Percentiles rank a stretch among this genome's conserved stretches.
phyloP scores from a whole-genome alignment of 2,329 filamentous ascomycete species.

The Pseudogymnoascus sp. region DNA sequence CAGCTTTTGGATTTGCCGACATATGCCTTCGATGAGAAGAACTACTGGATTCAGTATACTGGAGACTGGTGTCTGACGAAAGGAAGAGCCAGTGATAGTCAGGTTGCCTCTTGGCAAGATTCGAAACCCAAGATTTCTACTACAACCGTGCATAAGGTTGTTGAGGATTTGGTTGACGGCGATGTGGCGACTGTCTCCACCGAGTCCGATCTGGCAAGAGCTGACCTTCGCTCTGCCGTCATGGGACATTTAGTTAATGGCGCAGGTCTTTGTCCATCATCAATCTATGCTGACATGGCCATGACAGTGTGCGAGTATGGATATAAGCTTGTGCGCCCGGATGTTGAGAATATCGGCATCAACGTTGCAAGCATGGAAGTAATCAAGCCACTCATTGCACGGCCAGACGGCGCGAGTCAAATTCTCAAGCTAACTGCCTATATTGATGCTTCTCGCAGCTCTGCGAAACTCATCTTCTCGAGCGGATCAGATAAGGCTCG shows the following conservation, averaged over 20 bases:
- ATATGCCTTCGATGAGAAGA: conserved; percentile 64
- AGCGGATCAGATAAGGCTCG: conserved; percentile 52
- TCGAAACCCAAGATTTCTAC: conserved; percentile 45
- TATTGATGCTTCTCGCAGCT: conserved; percentile 48
- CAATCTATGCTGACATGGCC: conserved; percentile 52
- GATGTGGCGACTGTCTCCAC: conserved; percentile 45
- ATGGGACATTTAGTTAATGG: conserved; percentile 55
- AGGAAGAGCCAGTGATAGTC: conserved; percentile 31
- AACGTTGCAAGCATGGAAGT: conserved; percentile 64
- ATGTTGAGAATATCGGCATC: conserved; percentile 47
- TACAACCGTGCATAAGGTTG: conserved; percentile 48
- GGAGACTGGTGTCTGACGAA: conserved; percentile 66
- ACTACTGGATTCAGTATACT: conserved; percentile 57
- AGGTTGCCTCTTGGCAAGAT: conserved; percentile 9
- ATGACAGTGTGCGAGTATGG: conserved; percentile 61
- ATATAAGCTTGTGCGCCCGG: conserved; percentile 55
- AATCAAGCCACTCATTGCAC: conserved; percentile 60
- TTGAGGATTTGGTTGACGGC: conserved; percentile 46
- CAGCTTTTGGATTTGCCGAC: conserved; percentile 57
- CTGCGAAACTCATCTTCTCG: conserved; percentile 50
- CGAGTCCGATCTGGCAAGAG: conserved; percentile 48
- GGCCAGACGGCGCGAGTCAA: conserved; percentile 40
- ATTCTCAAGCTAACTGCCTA: conserved; percentile 54
- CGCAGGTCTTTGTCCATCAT: conserved; percentile 49
- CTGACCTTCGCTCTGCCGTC: conserved; percentile 46